Base-by-base conservation (phyloP, 441 rosid species). In the Adansonia grandidieri region DNA sequence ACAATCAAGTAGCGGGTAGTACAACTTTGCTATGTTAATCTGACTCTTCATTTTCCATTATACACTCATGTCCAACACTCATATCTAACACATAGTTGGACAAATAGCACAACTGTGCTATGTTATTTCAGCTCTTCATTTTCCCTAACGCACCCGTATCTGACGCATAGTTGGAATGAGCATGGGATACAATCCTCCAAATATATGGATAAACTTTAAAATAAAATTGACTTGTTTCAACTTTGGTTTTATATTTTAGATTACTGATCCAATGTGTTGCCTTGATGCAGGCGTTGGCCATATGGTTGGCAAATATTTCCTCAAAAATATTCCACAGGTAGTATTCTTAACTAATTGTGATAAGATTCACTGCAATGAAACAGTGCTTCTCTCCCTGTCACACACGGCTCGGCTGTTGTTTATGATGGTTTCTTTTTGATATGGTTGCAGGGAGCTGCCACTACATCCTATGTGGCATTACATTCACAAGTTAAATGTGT, bases 271-370 rank as follows among this genome's bases (percentile, higher is more conserved):
- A 9, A 22, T 76, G 57, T 15, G 42, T 73, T 57, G 14, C 6
- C n/a, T 9, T 37, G 15, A 45, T 47, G 82, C 85, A 92, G 97
- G 74, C 24, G 22, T 89, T 66, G 81, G 85, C n/a, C 57, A 60
- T 11, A 51, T 56, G 3, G 37, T 88, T 45, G 87, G 86, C 20
- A 85, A 83, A 71, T 80, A 13, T 84, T 70, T 86, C 47, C 82
- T 87, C 2, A 92, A 91, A 82, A 88, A 63, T 79, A 71, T 86
- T 76, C 89, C 88, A 61, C 95, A 91, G 95, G 92, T 89, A 51
- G 44, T 15, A 9, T 5, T 66, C 61, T 72, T 22, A 64, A 9
- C 6, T 9, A 71, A 51, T 42, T 51, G 44, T 70, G 22, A 50
- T 51, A 7, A 50, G 60, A 24, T 70, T 70, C 32, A 70, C 28